phyloP scores from a whole-genome alignment of 371 early-diverging fungal species.

The Racocetra persica region DNA sequence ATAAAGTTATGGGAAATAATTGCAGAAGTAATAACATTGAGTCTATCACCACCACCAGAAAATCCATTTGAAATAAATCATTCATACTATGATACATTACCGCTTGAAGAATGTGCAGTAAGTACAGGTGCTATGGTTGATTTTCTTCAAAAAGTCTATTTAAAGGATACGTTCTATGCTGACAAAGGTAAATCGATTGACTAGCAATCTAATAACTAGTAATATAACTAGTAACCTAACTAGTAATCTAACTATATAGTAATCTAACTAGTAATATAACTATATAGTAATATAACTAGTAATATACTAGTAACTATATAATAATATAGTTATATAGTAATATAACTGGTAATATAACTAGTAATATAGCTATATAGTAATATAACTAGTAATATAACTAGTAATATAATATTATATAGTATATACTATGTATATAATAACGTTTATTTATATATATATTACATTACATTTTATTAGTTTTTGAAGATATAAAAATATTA shows the following conservation, averaged over 20 bases:
- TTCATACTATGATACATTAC: constrained; percentile 62
- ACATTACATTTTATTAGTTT: constrained; percentile 45
- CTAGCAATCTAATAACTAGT: background rate
- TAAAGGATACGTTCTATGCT: constrained; percentile 55
- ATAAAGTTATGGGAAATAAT: constrained; percentile 81
- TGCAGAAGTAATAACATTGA: constrained; percentile 68
- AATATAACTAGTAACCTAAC: background rate
- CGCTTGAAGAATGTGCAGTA: constrained; percentile 69
- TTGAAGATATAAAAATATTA: constrained; percentile 53
- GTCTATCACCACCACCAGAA: constrained; percentile 58
- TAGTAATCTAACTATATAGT: background rate
- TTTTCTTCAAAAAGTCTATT: constrained; percentile 71
- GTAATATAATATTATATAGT: no score
- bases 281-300: no score
- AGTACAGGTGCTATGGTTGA: constrained; percentile 71
- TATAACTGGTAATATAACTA: no score
- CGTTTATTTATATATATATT: background rate
- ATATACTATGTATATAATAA: no score
- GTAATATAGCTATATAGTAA: no score
- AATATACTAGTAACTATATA: no score
- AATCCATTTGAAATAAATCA: constrained; percentile 81
- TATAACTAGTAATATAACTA: no score
- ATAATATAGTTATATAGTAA: no score
- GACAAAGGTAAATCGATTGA: constrained; percentile 51
- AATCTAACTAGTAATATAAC: no score